Conservation (phyloP, 2,329 filamentous ascomycete species). For the Cucurbitaria berberidis region DNA sequence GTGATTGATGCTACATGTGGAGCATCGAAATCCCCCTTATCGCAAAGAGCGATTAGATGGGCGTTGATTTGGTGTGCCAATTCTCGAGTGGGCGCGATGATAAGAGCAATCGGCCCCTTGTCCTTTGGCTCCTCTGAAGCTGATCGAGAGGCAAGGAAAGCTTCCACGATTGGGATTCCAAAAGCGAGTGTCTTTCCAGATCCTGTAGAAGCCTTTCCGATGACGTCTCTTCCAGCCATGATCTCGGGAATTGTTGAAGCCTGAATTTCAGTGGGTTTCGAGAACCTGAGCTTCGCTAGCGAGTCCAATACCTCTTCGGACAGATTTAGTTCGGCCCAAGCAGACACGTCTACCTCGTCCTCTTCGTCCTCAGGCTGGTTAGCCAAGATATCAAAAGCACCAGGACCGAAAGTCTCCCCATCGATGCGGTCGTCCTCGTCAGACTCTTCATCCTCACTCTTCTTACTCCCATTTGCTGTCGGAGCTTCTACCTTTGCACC, state of each 20-base stretch:
- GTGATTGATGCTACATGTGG: constrained; percentile 81
- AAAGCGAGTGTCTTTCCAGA: constrained; percentile 97
- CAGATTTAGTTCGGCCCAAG: constrained; percentile 77
- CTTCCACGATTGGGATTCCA: constrained; percentile 88
- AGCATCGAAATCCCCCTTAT: constrained; percentile 65
- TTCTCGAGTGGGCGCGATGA: constrained; percentile 91
- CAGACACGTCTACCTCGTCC: constrained; percentile 73
- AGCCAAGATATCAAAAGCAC: constrained; percentile 62
- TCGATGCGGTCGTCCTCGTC: constrained; percentile 22
- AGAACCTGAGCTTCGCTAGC: constrained; percentile 79
- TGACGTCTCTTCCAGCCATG: constrained; percentile 82
- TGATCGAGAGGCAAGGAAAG: constrained; percentile 65
- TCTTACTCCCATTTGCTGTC: constrained; percentile 1
- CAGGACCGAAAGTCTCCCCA: constrained; percentile 39
- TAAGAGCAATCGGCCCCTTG: constrained; percentile 65
- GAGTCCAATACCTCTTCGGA: constrained; percentile 74
- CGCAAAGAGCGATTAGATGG: constrained; percentile 79
- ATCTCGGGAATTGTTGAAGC: constrained; percentile 79
- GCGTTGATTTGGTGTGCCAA: constrained; percentile 88
- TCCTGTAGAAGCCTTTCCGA: constrained; percentile 94
- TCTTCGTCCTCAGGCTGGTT: constrained; percentile 59
- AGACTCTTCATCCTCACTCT: constrained; percentile 25
- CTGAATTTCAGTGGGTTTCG: constrained; percentile 83
- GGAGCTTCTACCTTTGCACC: constrained; percentile 24
- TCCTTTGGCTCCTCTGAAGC: constrained; percentile 33